These are phyloP conservation scores for Backusella tuberculispora DNA, from an alignment of 192 early-diverging fungal species.

Conservation along the genomic window DNA sequence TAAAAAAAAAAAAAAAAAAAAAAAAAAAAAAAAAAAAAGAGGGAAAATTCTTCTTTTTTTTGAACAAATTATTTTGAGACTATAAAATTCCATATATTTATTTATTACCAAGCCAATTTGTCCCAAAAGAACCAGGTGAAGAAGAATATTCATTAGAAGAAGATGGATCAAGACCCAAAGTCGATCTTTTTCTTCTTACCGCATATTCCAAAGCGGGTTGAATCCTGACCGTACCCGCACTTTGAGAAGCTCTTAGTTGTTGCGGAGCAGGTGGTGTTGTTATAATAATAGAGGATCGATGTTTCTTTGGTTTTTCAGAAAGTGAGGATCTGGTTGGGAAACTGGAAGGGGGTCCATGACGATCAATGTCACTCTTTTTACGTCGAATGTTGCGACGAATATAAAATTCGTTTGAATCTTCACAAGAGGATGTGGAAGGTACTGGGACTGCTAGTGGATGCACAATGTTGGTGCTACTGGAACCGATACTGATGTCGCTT, in stretches of 20 bases:
- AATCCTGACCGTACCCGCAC: slow-evolving; percentile 10
- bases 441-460: background rate
- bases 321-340: background rate
- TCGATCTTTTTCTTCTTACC: slow-evolving; percentile 14
- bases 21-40: too few relatives aligned
- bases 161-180: background rate
- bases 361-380: slow-evolving; percentile 24
- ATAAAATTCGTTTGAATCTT: background rate
- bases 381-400: background rate
- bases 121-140: slow-evolving; percentile 12
- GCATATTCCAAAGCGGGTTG: slow-evolving; percentile 16
- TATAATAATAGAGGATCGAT: too few relatives aligned
- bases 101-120: slow-evolving; percentile 30
- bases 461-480: background rate
- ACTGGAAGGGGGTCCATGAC: slow-evolving; percentile 19
- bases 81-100: background rate
- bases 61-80: too few relatives aligned
- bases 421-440: background rate
- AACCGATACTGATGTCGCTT: background rate
- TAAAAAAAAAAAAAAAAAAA: too few relatives aligned
- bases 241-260: background rate
- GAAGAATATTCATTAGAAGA: background rate
- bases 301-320: background rate
- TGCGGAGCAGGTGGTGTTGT: background rate
- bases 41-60: too few relatives aligned